A percentile compares a stretch with the other conserved stretches of the same genome.
These are phyloP conservation scores for Colletotrichum liriopes DNA, from an alignment of 2,329 filamentous ascomycete species.

Conservation along the genomic window DNA sequence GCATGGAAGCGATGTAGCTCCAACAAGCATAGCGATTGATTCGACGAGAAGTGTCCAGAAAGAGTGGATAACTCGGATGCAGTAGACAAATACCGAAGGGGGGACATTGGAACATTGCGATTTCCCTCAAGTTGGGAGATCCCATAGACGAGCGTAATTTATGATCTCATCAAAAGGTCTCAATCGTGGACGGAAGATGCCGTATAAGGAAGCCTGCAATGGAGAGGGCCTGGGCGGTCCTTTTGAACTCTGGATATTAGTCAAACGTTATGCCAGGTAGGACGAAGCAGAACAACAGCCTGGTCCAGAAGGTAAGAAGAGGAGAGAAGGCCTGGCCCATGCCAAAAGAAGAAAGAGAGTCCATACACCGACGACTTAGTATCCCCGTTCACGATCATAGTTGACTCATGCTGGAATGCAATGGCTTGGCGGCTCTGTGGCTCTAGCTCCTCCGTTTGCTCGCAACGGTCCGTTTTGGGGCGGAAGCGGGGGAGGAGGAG, in stretches of 20 bases:
- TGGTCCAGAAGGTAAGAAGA: slow-evolving; percentile 5
- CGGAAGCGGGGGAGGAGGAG: neutral
- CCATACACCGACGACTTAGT: neutral
- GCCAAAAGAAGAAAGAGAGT: neutral
- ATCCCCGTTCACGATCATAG: neutral
- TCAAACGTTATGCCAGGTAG: neutral
- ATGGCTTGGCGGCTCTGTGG: neutral
- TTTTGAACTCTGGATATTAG: neutral
- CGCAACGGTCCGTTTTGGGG: slow-evolving; percentile 16
- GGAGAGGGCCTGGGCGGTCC: neutral
- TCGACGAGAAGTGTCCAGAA: neutral
- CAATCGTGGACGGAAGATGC: neutral
- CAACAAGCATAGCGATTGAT: slow-evolving; percentile 40
- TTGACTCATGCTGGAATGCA: slow-evolving; percentile 19
- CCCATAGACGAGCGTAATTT: neutral
- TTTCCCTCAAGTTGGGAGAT: neutral
- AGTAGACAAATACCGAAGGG: slow-evolving; percentile 5
- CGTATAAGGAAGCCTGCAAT: neutral
- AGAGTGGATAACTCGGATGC: neutral
- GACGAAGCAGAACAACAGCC: neutral
- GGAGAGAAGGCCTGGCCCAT: neutral
- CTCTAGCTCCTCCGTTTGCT: slow-evolving; percentile 10
- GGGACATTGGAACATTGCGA: neutral
- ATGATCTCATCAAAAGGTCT: neutral
- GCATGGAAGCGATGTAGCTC: slow-evolving; percentile 19